Evolutionary conservation across 2,329 filamentous ascomycete genomes (phyloP), one percentile per base, ranked within the genome.

Genomic region (Paecilomyces fulvus): DNA sequence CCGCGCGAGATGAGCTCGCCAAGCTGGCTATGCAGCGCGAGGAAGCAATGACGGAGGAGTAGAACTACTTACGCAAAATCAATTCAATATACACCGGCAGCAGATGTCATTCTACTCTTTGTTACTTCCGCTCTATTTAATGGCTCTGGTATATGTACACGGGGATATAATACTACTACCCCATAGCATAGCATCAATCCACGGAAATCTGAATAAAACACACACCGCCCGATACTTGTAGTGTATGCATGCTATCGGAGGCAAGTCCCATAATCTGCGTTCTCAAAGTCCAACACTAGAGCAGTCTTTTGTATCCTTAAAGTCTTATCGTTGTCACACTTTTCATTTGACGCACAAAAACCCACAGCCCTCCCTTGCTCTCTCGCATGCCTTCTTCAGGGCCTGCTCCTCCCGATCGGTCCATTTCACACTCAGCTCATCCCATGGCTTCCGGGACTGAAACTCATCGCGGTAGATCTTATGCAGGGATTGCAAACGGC

Each of bases 391-490:
- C 56, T 68, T 72, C 60, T 79, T 79, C 54, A 87, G 66, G 49
- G 77, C 79, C 67, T 85, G 83, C 61, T 84, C 80, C 65, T 87
- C 84, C 2, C 73, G 75, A 70, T 86, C 83, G 20, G 83, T 85
- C 84, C 84, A 87, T 63, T 83, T 79, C 37, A 86, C 80, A 53
- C 73, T 81, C 60, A 86, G 64, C 58, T 85, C 74, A 66, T 86
- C 80, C 83, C 83, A 86, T 23, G 73, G 73, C 56, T 84, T 85
- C 69, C 80, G 81, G 20, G 78, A 76, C 56, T 76, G 73, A 63
- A 80, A 85, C 64, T 86, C 83, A 54, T 78, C 74, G 55, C 79
- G 79, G 65, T 81, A 83, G 55, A 73, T 73, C 61, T 78, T 76
- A 56, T 84, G 80, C 73, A 84, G 73, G 1, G 71, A 73, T 63